Base-by-base conservation (phyloP, 495 filamentous ascomycete species). In the Sordaria brevicollis region DNA sequence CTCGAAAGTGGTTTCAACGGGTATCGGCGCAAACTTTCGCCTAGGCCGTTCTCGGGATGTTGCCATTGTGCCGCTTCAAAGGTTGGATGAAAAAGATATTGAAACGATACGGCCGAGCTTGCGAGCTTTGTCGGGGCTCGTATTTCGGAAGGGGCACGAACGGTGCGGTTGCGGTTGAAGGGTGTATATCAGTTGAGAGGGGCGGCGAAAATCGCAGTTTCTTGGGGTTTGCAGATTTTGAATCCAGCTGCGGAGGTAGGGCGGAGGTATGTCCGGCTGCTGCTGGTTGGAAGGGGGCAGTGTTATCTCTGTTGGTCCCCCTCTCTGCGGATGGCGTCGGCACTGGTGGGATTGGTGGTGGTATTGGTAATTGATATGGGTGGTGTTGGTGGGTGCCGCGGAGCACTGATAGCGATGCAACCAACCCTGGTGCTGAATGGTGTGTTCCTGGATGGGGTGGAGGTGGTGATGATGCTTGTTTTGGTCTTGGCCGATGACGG, bases 1-100 rank as follows among this genome's bases (percentile, higher is more conserved):
- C 73, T 85, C 87, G 71, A 83, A 84, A 10, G 82, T 84, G 15
- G 86, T 88, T 77, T 90, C 89, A 68, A 90, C 83, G 19, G 86
- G 87, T 62, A 89, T 83, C 6, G 86, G 84, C 37, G 81, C 79
- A 77, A 90, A 89, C 72, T 84, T 81, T 71, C 83, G 77, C 41
- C 79, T 79, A 67, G 80, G 76, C 66, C 73, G 74, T 68, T 76
- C 76, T 62, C 69, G 70, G 17, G 73, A 36, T 57, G 62, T 78
- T 33, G 73, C 71, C 77, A 79, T 78, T 74, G 41, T 62, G 49
- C 33, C 25, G 49, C 25, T 62, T 62, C 49, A 62, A 31, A 31
- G 49, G 13, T 17, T 31, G 49, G 49, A 62, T 62, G 49, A 31
- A 62, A 57, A 31, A 6, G 49, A 31, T 17, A 29, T n/a, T 17